These are phyloP conservation scores for Phaffomyces thermotolerans DNA, from an alignment of 805 yeast genomes.

Conservation along the genomic window DNA sequence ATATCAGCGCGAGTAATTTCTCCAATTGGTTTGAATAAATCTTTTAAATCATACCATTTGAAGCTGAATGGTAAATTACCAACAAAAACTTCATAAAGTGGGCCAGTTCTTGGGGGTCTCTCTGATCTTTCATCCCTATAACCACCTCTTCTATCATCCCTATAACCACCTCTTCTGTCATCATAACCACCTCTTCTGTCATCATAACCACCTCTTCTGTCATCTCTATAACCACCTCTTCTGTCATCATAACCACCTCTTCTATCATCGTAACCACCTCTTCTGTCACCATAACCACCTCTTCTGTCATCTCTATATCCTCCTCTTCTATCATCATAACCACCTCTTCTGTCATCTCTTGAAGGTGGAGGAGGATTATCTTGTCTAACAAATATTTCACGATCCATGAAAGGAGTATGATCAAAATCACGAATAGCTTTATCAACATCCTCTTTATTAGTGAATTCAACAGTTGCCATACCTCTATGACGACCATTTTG, in stretches of 20 bases:
- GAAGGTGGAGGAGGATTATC: conserved; percentile 74
- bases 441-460: conserved; percentile 54
- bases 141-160: conserved; percentile 3
- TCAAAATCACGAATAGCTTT: conserved; percentile 66
- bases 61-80: conserved; percentile 79
- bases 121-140: conserved; percentile 8
- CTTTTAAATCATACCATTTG: conserved; percentile 81
- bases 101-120: conserved; percentile 22
- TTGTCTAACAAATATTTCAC: conserved; percentile 83
- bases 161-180: conserved; percentile 10
- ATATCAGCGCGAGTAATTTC: conserved; percentile 79
- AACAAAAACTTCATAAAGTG: conserved; percentile 53
- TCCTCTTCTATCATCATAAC: conserved; percentile 7
- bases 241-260: conserved; percentile 10
- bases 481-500: conserved; percentile 78
- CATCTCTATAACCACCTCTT: conserved; percentile 11
- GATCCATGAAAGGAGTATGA: conserved; percentile 57
- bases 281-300: conserved; percentile 5
- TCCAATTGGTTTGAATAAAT: conserved; percentile 73
- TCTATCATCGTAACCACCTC: conserved; percentile 10
- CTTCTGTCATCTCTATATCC: conserved; percentile 3
- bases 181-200: conserved; percentile 11
- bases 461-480: conserved; percentile 86
- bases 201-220: conserved; percentile 3
- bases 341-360: conserved; percentile 10